A percentile compares a stretch with the other conserved stretches of the same genome.
Evolutionary conservation across 495 filamentous ascomycete genomes (phyloP).

Genomic region (Aspergillus taichungensis): DNA sequence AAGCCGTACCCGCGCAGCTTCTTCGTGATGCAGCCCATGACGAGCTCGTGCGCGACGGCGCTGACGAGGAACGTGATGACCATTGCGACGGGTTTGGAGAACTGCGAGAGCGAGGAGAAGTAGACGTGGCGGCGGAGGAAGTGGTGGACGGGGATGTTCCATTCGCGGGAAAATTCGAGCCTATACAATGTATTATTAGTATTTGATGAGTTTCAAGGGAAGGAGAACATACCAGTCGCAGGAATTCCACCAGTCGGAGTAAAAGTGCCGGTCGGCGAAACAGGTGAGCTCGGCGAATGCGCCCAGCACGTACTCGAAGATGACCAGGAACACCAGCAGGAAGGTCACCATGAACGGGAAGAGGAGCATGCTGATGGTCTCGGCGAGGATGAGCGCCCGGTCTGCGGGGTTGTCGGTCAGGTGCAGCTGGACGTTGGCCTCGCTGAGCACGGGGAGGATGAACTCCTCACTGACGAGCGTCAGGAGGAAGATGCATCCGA

Average conservation of each 20-base stretch:
- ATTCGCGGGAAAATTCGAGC: constrained; percentile 95
- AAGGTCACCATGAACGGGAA: constrained; percentile 98
- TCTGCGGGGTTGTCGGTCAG: constrained; percentile 50
- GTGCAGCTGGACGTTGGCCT: constrained; percentile 62
- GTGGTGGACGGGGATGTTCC: constrained; percentile 98
- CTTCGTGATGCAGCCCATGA: constrained; percentile 97
- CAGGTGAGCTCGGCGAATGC: constrained; percentile 90
- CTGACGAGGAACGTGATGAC: constrained; percentile 88
- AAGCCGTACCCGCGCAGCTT: constrained; percentile 94
- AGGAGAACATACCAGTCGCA: constrained; percentile 36
- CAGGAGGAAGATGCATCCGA: constrained; percentile 93
- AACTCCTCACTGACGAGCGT: constrained; percentile 91
- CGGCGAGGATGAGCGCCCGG: constrained; percentile 67
- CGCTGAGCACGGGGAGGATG: constrained; percentile 79
- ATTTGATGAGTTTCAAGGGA: too few species aligned
- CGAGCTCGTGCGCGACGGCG: constrained; percentile 83
- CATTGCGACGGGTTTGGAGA: constrained; percentile 72
- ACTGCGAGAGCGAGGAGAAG: constrained; percentile 61
- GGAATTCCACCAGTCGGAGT: constrained; percentile 89
- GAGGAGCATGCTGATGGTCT: constrained; percentile 87
- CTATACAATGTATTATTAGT: constrained; percentile 24
- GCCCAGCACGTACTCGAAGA: constrained; percentile 94
- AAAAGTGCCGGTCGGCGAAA: constrained; percentile 93
- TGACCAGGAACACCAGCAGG: constrained; percentile 88
- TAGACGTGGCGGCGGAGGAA: constrained; percentile 96